phyloP scores from a whole-genome alignment of 2,329 filamentous ascomycete genomes.

The Endocalyx cinctus region DNA sequence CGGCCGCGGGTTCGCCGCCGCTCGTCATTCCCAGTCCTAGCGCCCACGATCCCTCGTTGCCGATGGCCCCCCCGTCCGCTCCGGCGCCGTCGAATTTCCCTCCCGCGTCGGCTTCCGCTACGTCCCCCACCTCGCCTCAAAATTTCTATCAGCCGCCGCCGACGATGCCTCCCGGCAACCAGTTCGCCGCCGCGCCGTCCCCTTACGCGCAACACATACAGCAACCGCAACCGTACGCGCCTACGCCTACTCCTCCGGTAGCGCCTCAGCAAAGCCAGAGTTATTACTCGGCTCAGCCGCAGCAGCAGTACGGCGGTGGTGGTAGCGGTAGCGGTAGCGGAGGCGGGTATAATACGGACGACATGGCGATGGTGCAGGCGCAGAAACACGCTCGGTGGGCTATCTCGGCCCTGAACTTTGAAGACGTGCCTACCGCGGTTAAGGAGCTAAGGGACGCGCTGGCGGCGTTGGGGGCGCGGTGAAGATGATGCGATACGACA shows the following conservation, averaged over 20 bases:
- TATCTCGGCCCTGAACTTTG: slow-evolving; percentile 93
- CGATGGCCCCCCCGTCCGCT: slow-evolving; percentile 28
- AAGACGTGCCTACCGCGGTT: slow-evolving; percentile 87
- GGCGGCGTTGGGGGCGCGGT: slow-evolving; percentile 61
- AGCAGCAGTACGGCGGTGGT: slow-evolving; percentile 19
- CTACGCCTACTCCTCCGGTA: slow-evolving; percentile 19
- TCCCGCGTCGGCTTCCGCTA: too few species aligned
- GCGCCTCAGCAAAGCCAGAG: slow-evolving; percentile 13
- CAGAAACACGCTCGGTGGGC: slow-evolving; percentile 98
- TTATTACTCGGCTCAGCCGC: slow-evolving; percentile 14
- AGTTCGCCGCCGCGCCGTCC: too few species aligned
- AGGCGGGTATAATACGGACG: slow-evolving; percentile 53
- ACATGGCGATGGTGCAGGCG: slow-evolving; percentile 67
- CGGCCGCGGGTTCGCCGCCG: too few species aligned
- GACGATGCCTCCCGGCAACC: too few species aligned
- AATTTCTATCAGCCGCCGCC: slow-evolving; percentile 30
- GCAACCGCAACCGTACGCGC: slow-evolving; percentile 23
- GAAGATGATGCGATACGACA: too few species aligned
- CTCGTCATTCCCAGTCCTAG: slow-evolving; percentile 20
- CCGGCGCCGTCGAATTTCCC: slow-evolving; percentile 21
- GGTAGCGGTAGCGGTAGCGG: too few species aligned
- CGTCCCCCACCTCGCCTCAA: slow-evolving; percentile 26
- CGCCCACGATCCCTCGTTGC: slow-evolving; percentile 16
- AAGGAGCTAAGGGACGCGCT: slow-evolving; percentile 77
- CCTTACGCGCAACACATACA: too few species aligned